Evolutionary conservation across 345 rosid species (phyloP).

Genomic region (Brassica nigra): DNA sequence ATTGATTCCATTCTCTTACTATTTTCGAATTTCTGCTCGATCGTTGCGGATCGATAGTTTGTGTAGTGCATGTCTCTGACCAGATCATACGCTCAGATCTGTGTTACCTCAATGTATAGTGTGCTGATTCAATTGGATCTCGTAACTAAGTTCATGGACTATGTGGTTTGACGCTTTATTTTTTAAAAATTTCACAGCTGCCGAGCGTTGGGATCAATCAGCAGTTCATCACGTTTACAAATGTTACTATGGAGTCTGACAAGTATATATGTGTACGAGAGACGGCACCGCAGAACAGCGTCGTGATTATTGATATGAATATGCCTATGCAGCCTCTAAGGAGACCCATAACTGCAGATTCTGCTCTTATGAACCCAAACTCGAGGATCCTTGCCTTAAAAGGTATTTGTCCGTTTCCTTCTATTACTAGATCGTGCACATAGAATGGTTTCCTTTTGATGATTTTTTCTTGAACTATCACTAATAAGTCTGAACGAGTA

Average conservation of each 20-base stretch:
- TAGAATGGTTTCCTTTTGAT: constrained; percentile 26
- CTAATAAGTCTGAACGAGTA: neutral
- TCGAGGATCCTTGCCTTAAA: constrained; percentile 84
- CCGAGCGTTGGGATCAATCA: constrained; percentile 86
- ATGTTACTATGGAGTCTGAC: constrained; percentile 97
- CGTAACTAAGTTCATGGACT: constrained; percentile 18
- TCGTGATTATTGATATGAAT: constrained; percentile 89
- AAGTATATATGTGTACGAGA: constrained; percentile 96
- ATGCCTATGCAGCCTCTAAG: constrained; percentile 96
- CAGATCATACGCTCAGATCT: constrained; percentile 43
- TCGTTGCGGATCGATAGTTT: constrained; percentile 8
- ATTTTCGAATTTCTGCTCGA: constrained; percentile 18
- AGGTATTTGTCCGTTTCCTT: constrained; percentile 48
- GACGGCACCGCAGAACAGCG: constrained; percentile 96
- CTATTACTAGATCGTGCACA: neutral
- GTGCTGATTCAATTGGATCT: constrained; percentile 34
- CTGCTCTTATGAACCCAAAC: constrained; percentile 92
- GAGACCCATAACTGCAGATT: constrained; percentile 94
- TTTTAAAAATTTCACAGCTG: constrained; percentile 48
- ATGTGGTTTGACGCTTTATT: constrained; percentile 27
- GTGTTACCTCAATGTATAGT: constrained; percentile 5
- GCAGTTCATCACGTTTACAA: constrained; percentile 86
- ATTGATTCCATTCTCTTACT: constrained; percentile 9
- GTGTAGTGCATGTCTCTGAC: constrained; percentile 28
- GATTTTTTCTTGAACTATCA: constrained; percentile 6